A percentile compares a stretch with the other conserved stretches of the same genome.
Conservation (phyloP, 306 rosid genomes). For the Styphnolobium japonicum region DNA sequence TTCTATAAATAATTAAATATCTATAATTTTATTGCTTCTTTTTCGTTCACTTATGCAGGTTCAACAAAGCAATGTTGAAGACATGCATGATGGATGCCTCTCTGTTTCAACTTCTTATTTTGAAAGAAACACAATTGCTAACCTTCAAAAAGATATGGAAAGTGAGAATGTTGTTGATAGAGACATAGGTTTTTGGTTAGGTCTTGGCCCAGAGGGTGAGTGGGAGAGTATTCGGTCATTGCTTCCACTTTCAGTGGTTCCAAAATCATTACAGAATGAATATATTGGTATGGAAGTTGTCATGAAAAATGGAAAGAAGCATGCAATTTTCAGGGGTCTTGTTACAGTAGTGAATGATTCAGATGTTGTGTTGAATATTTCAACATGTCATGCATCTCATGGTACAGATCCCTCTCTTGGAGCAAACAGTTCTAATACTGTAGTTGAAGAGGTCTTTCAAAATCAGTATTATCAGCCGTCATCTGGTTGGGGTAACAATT, state of each 20-base stretch:
- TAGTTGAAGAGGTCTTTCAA: slow-evolving; percentile 67
- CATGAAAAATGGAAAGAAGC: slow-evolving; percentile 92
- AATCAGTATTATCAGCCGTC: slow-evolving; percentile 62
- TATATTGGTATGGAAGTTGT: slow-evolving; percentile 82
- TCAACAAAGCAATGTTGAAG: slow-evolving; percentile 55
- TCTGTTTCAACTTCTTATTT: slow-evolving; percentile 73
- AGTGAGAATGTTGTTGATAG: slow-evolving; percentile 46
- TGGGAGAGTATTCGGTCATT: slow-evolving; percentile 84
- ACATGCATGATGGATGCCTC: slow-evolving; percentile 51
- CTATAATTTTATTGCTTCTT: slow-evolving; percentile 8
- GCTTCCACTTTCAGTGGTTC: slow-evolving; percentile 84
- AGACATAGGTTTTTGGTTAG: slow-evolving; percentile 84
- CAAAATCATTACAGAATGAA: slow-evolving; percentile 63
- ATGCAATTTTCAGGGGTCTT: slow-evolving; percentile 87
- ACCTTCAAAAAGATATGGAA: slow-evolving; percentile 53
- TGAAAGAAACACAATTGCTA: slow-evolving; percentile 74
- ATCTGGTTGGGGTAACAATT: slow-evolving; percentile 71
- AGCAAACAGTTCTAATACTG: slow-evolving; percentile 26
- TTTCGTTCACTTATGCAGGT: slow-evolving; percentile 34
- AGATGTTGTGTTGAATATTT: slow-evolving; percentile 59
- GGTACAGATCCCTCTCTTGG: slow-evolving; percentile 37
- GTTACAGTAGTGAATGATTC: slow-evolving; percentile 83
- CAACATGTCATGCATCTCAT: slow-evolving; percentile 50
- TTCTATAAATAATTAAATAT: slow-evolving; percentile 9
- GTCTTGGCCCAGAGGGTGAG: slow-evolving; percentile 56